A percentile compares a stretch with the other conserved stretches of the same genome.
Evolutionary conservation across 163 green algal genomes (phyloP).

Genomic region (Scenedesmus sp.): DNA sequence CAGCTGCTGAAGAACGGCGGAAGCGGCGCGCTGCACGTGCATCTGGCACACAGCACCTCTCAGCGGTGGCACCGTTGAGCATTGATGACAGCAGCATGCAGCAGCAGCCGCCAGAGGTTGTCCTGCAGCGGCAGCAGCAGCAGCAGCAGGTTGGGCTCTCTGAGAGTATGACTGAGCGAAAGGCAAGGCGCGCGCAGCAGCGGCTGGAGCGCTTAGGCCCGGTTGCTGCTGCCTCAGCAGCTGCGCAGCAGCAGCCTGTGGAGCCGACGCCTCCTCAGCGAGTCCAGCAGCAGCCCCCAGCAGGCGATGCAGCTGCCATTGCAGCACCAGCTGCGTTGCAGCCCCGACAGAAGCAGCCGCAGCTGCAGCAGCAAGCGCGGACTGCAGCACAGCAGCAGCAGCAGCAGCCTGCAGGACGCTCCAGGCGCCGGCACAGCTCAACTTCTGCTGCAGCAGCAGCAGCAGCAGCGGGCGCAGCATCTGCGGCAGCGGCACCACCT

Average conservation of each 20-base stretch:
- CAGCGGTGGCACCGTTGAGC: background rate
- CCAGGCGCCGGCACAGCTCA: background rate
- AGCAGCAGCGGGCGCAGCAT: background rate
- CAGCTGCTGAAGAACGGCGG: background rate
- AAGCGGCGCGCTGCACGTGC: background rate
- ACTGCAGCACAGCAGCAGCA: background rate
- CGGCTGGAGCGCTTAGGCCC: background rate
- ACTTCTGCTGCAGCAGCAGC: background rate
- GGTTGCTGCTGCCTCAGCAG: background rate
- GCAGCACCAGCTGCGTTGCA: background rate
- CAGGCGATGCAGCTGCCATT: background rate
- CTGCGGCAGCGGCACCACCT: background rate
- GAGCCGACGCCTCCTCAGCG: background rate
- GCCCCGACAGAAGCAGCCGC: background rate
- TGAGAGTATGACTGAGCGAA: background rate
- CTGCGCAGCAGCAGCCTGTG: background rate
- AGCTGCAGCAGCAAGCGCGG: background rate
- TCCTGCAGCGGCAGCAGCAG: background rate
- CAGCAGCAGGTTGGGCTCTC: background rate
- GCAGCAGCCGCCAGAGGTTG: background rate
- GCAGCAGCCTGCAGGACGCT: background rate
- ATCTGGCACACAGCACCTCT: background rate
- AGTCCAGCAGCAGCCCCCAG: conserved; percentile 20
- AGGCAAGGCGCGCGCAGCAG: conserved; percentile 17
- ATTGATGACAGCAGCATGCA: background rate